Percentiles rank a stretch among this genome's conserved stretches.
Conservation (phyloP, 208 protist species). For the Naegleria lovaniensis region DNA sequence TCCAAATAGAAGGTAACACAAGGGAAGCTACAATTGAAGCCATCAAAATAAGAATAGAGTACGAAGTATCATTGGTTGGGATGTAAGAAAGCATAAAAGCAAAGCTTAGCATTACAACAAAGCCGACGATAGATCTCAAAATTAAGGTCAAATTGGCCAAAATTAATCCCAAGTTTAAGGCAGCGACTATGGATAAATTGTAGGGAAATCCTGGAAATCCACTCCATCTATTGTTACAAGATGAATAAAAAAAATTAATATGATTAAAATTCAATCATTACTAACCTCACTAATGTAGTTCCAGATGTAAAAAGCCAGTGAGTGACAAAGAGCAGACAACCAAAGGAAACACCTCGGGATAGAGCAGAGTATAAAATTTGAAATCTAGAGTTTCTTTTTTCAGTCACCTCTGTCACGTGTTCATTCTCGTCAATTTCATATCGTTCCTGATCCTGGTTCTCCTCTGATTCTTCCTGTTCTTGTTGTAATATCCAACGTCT, state of each 20-base stretch:
- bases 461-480: background rate
- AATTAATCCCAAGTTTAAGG: background rate
- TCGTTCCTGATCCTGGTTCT: background rate
- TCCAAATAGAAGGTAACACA: background rate
- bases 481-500: no score
- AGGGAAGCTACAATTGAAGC: background rate
- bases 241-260: no score
- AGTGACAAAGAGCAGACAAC: background rate
- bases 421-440: slow-evolving; percentile 19
- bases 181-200: background rate
- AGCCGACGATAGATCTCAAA: background rate
- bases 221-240: background rate
- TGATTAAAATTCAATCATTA: no score
- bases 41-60: background rate
- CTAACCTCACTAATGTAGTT: background rate
- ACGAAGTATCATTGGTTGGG: background rate
- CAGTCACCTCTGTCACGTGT: background rate
- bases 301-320: background rate
- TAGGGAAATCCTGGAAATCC: background rate
- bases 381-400: background rate
- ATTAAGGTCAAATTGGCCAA: background rate
- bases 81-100: background rate
- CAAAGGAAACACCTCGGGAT: background rate
- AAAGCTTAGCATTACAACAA: background rate
- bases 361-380: background rate